Evolutionary conservation across 306 rosid species (phyloP), one percentile per base, ranked within the genome.

Genomic region (Trifolium repens): DNA sequence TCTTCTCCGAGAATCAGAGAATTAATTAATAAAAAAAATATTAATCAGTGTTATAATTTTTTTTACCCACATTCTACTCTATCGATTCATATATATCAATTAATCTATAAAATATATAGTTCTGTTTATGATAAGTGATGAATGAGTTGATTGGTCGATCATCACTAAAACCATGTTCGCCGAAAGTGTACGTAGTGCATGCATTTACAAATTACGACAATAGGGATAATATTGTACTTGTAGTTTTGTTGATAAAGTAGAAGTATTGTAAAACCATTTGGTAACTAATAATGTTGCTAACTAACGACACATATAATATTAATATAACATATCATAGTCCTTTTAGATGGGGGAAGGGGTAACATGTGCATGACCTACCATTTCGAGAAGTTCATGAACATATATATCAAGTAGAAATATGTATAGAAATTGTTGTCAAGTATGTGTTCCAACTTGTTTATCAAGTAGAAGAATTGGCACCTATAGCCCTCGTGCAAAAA

Each of bases 231-330:
- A 5, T 9, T 67, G 54, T 67, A 42, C 55, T 10, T 5, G 5
- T 40, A 2, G 10, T 16, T 35, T 39, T 65, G 30, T 9, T n/a
- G n/a, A 65, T 37, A 63, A 37, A 63, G 22, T 35, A 37, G 15
- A 42, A 42, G 5, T 66, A 22, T 17, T 66, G 17, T 53, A 17
- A 53, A 9, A 53, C 35, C 16, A 65, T 26, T 30, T 43, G 39
- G 60, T 32, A 68, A 32, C 3, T 27, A 27, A 27, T 27, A 30
- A 30, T 24, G 62, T 77, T 59, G 53, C 34, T 30, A 4, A 32
- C 70, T 77, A 69, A 78, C 81, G 76, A 78, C 76, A 78, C 12
- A 60, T 70, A 78, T 22, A 22, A 22, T 22, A 22, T 22, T 22
- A 22, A 22, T 22, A 22, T 47, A 70, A 69, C 76, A 24, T 1